These are phyloP conservation scores for Chytriomyces sp. DNA, from an alignment of 192 early-diverging fungal species.

Conservation along the genomic window DNA sequence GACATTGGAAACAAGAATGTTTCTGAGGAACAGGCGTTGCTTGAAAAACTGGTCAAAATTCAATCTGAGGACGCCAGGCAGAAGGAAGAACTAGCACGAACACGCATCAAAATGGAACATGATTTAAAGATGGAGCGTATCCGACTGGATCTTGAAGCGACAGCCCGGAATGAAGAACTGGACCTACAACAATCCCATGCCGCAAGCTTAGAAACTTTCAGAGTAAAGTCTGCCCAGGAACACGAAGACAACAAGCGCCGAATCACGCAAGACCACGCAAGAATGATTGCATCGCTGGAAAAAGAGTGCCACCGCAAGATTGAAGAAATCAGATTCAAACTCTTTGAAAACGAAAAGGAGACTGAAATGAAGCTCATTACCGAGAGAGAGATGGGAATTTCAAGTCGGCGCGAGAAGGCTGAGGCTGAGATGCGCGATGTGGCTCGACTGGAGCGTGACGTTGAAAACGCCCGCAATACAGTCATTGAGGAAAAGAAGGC, in stretches of 20 bases:
- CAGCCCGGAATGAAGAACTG: constrained; percentile 7
- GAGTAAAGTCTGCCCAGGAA: not conserved
- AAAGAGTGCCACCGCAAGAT: constrained; percentile 24
- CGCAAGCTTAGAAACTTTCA: constrained; percentile 7
- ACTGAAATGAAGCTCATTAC: constrained; percentile 20
- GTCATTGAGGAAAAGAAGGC: constrained; percentile 21
- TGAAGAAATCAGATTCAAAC: constrained; percentile 8
- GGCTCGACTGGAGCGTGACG: constrained; percentile 9
- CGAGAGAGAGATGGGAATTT: constrained; percentile 19
- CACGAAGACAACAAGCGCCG: constrained; percentile 13
- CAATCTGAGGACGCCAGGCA: not conserved
- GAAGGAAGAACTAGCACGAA: constrained; percentile 1
- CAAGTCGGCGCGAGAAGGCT: not conserved
- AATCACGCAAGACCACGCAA: constrained; percentile 14
- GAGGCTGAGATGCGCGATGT: constrained; percentile 21
- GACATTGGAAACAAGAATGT: not conserved
- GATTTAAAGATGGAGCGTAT: not conserved
- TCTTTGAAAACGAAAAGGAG: constrained; percentile 27
- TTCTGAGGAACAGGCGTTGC: not conserved
- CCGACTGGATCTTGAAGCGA: not conserved
- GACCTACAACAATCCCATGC: constrained; percentile 4
- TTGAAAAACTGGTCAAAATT: constrained; percentile 1
- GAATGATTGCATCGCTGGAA: constrained; percentile 21
- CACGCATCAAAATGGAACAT: constrained; percentile 21
- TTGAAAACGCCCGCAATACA: constrained; percentile 1